phyloP scores from a whole-genome alignment of 208 protist species.

The Balamuthia mandrillaris region DNA sequence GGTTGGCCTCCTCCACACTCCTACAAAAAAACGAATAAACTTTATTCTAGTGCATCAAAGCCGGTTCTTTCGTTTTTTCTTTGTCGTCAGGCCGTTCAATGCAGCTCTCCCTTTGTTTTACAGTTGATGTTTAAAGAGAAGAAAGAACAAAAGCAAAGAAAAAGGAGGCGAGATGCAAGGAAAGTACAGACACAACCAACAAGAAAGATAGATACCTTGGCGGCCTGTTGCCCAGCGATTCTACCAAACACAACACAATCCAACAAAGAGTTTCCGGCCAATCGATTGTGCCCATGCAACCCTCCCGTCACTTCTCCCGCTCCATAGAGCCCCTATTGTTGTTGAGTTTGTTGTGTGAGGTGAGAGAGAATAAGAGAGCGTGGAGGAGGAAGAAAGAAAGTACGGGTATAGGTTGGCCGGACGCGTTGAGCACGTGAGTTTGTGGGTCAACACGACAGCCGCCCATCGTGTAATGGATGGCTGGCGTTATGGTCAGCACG shows the following conservation, averaged over 20 bases:
- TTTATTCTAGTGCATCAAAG: too few species aligned
- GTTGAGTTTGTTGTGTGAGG: background rate
- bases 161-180: too few species aligned
- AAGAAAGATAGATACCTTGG: too few species aligned
- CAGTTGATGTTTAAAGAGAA: too few species aligned
- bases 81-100: too few species aligned
- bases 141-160: too few species aligned
- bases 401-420: background rate
- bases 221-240: slow-evolving; percentile 71
- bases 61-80: too few species aligned
- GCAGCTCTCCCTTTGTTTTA: too few species aligned
- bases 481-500: slow-evolving; percentile 79
- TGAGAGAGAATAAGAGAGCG: background rate
- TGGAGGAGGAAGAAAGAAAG: background rate
- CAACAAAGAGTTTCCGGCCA: slow-evolving; percentile 93
- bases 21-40: too few species aligned
- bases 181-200: too few species aligned
- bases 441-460: slow-evolving; percentile 77
- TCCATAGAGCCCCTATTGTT: slow-evolving; percentile 79
- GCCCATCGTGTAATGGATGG: slow-evolving; percentile 94
- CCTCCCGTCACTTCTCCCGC: slow-evolving; percentile 94
- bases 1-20: too few species aligned
- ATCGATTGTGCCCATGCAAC: slow-evolving; percentile 91
- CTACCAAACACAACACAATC: slow-evolving; percentile 91
- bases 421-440: slow-evolving; percentile 70